Evolutionary conservation across 345 rosid genomes (phyloP).

Genomic region (Aurinia saxatilis): DNA sequence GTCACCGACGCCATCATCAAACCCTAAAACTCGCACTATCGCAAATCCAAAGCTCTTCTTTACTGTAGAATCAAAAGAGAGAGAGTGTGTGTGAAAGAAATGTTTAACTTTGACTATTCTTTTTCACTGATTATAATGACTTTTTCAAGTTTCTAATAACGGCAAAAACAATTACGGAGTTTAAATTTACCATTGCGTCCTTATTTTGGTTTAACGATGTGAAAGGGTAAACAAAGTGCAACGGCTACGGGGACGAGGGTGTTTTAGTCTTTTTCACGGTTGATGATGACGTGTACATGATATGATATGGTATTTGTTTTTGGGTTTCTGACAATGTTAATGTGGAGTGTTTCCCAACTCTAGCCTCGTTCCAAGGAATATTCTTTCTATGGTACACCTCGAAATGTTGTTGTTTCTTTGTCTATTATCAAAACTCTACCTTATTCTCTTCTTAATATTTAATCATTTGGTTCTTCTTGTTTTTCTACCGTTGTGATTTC

Average conservation of each 20-base stretch:
- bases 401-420: constrained; percentile 1
- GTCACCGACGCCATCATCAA: constrained; percentile 63
- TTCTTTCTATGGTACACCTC: constrained; percentile 33
- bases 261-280: background rate
- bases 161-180: constrained; percentile 16
- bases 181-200: constrained; percentile 25
- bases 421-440: background rate
- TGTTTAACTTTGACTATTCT: constrained; percentile 9
- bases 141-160: constrained; percentile 5
- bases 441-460: constrained; percentile 13
- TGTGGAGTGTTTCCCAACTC: constrained; percentile 24
- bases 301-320: background rate
- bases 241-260: constrained; percentile 32
- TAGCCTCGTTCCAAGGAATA: constrained; percentile 31
- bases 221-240: constrained; percentile 8
- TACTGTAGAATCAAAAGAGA: constrained; percentile 7
- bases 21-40: constrained; percentile 10
- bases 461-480: constrained; percentile 7
- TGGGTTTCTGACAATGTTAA: constrained; percentile 15
- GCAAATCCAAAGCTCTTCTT: constrained; percentile 5
- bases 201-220: background rate
- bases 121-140: constrained; percentile 23
- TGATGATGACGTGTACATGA: constrained; percentile 21
- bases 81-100: constrained; percentile 6
- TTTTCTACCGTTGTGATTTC: constrained; percentile 23